Evolutionary conservation across 1,284 basidiomycete species (phyloP), one percentile per base, ranked within the genome.

Genomic region (Fereydounia khargensis): DNA sequence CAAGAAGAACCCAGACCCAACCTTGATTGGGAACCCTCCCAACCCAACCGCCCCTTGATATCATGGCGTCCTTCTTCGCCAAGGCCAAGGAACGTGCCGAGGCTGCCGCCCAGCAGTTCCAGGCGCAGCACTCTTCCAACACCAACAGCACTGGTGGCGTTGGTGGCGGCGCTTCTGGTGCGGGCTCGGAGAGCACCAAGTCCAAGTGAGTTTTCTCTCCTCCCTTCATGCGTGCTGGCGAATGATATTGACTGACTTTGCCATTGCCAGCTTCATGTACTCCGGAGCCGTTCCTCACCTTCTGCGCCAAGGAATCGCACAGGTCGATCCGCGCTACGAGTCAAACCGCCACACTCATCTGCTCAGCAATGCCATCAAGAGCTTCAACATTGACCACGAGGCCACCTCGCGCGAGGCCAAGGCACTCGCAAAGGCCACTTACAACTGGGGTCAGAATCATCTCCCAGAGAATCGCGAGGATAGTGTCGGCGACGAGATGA

Each of bases 281-380:
- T 61, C 59, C 9, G 63, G 65, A 22, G 43, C 48, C 1, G 51
- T 71, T 9, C 68, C 68, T 10, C 67, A 68, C 36, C 48, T 69
- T 28, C 41, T 71, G 27, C 50, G 68, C 17, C 49, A 56, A 9
- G 66, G 63, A 3, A 35, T 71, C 14, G 68, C 68, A 17, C 48
- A 53, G n/a, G 47, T 65, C 39, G 66, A 71, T 27, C 68, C 68
- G 18, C 58, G 68, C 33, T 66, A 62, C 57, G 61, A 71, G 25
- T 56, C 62, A 11, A 66, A 60, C 17, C 60, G 68, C 24, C 48
- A 57, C 24, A 53, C 61, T 28, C 64, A 69, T 28, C 40, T 69
- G 21, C 53, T 69, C 23, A 65, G 54, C 32, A 55, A 51, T 28
- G 52, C 64, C 14, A 36, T 71, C 50, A 69, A 71, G 35, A 45